Evolutionary conservation across 768 basidiomycete species (phyloP).

Genomic region (Mycena haematopus): DNA sequence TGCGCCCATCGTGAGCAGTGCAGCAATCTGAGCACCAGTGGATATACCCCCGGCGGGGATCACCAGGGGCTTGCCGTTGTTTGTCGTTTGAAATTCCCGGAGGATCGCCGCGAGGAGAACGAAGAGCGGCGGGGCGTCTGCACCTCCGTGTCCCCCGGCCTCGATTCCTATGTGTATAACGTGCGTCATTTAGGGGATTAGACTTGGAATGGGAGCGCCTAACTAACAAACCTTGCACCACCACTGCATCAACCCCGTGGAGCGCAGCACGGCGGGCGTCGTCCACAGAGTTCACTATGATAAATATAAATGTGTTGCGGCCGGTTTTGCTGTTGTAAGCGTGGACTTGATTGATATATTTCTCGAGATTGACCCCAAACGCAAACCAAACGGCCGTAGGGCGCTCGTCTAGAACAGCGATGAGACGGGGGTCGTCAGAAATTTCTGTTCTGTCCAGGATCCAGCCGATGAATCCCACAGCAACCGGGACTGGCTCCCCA

Average conservation of each 20-base stretch:
- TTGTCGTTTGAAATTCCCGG: constrained; percentile 32
- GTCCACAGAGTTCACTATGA: constrained; percentile 55
- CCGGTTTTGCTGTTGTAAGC: constrained; percentile 43
- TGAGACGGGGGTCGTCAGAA: constrained; percentile 45
- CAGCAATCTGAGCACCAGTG: constrained; percentile 50
- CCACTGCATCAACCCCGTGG: constrained; percentile 61
- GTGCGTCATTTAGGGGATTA: not conserved
- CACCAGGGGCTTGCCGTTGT: constrained; percentile 39
- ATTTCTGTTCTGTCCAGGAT: constrained; percentile 51
- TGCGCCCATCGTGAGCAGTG: constrained; percentile 51
- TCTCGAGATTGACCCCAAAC: constrained; percentile 56
- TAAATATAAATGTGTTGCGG: constrained; percentile 57
- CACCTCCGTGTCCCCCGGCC: constrained; percentile 28
- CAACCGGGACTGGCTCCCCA: constrained; percentile 52
- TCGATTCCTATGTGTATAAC: constrained; percentile 1
- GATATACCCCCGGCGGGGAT: constrained; percentile 58
- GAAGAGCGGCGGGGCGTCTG: constrained; percentile 45
- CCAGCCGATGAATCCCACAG: constrained; percentile 66
- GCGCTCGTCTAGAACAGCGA: constrained; percentile 49
- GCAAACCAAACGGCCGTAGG: constrained; percentile 67
- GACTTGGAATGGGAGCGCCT: not conserved
- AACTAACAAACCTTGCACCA: constrained; percentile 62
- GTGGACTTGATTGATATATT: constrained; percentile 60
- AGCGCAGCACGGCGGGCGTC: constrained; percentile 56
- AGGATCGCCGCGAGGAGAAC: constrained; percentile 45